Percentiles rank a stretch among this genome's conserved stretches.
Evolutionary conservation across 768 basidiomycete species (phyloP).

Genomic region (Suillus americanus): DNA sequence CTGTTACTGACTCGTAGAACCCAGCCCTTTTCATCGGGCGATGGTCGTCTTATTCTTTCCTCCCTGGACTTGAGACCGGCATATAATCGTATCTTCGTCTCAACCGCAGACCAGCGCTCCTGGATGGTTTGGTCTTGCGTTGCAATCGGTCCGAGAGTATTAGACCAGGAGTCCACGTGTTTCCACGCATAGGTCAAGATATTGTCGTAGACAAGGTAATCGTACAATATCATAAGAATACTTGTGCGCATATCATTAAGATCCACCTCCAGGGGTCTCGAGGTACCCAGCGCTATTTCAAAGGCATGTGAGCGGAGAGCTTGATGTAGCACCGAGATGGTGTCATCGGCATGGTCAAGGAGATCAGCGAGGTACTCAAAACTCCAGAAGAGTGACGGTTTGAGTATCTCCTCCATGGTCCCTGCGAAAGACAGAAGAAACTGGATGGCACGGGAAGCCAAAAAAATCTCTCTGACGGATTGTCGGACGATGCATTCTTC

Average conservation of each 20-base stretch:
- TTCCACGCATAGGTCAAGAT: neutral
- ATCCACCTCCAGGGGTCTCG: neutral
- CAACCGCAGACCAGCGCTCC: neutral
- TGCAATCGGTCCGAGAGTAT: neutral
- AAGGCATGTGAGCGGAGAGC: neutral
- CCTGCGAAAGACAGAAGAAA: neutral
- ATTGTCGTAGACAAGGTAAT: neutral
- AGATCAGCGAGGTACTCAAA: neutral
- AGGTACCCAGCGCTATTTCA: neutral
- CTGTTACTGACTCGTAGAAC: neutral
- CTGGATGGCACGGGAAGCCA: neutral
- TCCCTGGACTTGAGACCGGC: neutral
- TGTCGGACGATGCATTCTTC: neutral
- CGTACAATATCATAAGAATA: neutral
- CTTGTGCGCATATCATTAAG: too few relatives aligned
- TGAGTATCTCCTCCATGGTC: neutral
- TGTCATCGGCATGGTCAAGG: neutral
- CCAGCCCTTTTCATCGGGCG: neutral
- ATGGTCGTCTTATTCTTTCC: neutral
- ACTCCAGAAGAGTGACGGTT: neutral
- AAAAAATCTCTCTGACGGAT: neutral
- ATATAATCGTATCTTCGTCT: neutral
- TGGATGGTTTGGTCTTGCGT: neutral
- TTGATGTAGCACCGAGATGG: neutral
- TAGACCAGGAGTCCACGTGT: neutral